Evolutionary conservation across 106 monocot genomes (phyloP), one percentile per base, ranked within the genome.

Genomic region (Gastrodia elata): DNA sequence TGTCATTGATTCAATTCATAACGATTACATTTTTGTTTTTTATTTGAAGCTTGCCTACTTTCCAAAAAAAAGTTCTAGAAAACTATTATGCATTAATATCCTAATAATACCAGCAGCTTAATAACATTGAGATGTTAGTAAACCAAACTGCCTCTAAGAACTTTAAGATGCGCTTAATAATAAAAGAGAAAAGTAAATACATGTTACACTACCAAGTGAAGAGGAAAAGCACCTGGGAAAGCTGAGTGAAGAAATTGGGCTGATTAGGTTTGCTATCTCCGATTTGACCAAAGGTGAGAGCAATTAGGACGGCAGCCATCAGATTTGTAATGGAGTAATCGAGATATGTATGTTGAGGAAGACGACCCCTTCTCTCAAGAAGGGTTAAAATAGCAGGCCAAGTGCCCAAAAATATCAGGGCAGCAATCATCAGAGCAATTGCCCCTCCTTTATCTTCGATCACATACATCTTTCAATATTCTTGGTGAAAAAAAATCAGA

Each of bases 241-340:
- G 88, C 77, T 94, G 94, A 56, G 88, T 91, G 52, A 94, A 71
- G 71, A 94, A 94, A 78, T 94, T 94, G 34, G 94, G 94, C 83
- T 75, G 88, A 39, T 76, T 25, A 8, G 80, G 79, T 64, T 86
- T 91, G 75, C 82, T 65, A 38, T 82, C 79, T 40, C 94, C 94
- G 69, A 91, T 88, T 76, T 94, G 91, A n/a, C 94, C 91, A 73
- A 94, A 86, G 2, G 94, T 84, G 11, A 94, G 46, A 33, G 94
- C 94, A 71, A 94, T 86, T 24, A 94, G 37, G 36, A 94, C 78
- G 9, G 94, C 94, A 0, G 91, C 88, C 32, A 94, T 70, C 5
- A 94, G 86, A 83, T 94, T 94, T 30, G 94, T 94, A 48, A 94
- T 75, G 40, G 88, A 94, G 77, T 91, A 94, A 77, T 94, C 94